Evolutionary conservation across 192 early-diverging fungal species (phyloP).

Genomic region (Podila minutissima): DNA sequence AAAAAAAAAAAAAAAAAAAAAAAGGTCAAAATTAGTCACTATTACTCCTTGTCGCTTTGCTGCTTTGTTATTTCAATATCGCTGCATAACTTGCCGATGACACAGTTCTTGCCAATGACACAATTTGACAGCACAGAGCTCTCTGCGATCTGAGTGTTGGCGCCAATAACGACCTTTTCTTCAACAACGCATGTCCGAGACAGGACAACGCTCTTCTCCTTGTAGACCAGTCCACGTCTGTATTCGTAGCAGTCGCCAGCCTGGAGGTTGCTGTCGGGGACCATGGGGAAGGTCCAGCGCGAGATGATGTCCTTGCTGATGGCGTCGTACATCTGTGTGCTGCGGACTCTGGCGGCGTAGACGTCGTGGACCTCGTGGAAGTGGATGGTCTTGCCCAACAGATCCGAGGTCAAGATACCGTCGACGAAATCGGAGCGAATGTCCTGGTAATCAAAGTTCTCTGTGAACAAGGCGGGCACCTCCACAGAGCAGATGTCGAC

Average conservation of each 20-base stretch:
- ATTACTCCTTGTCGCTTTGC: too few relatives aligned
- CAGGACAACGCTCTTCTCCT: slow-evolving; percentile 77
- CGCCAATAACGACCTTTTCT: slow-evolving; percentile 86
- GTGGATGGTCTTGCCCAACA: slow-evolving; percentile 89
- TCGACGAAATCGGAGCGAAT: slow-evolving; percentile 90
- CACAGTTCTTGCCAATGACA: slow-evolving; percentile 86
- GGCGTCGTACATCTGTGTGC: slow-evolving; percentile 78
- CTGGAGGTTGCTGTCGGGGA: slow-evolving; percentile 87
- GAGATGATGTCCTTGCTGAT: slow-evolving; percentile 88
- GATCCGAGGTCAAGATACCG: slow-evolving; percentile 89
- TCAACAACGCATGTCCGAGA: slow-evolving; percentile 75
- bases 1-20: too few relatives aligned
- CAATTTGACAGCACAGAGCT: slow-evolving; percentile 76
- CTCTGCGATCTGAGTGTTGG: slow-evolving; percentile 78
- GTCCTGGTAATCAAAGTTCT: slow-evolving; percentile 98
- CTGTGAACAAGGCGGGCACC: slow-evolving; percentile 90
- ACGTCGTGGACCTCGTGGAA: slow-evolving; percentile 75
- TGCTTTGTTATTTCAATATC: too few relatives aligned
- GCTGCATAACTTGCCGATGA: slow-evolving; percentile 57
- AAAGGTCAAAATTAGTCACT: not conserved
- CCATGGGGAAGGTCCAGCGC: slow-evolving; percentile 95
- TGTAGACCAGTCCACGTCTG: slow-evolving; percentile 86
- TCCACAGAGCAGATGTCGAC: slow-evolving; percentile 95
- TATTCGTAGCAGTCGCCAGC: slow-evolving; percentile 76
- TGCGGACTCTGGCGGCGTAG: slow-evolving; percentile 75